Conservation (phyloP, 2,329 filamentous ascomycete species). For the Colletotrichum salicis region DNA sequence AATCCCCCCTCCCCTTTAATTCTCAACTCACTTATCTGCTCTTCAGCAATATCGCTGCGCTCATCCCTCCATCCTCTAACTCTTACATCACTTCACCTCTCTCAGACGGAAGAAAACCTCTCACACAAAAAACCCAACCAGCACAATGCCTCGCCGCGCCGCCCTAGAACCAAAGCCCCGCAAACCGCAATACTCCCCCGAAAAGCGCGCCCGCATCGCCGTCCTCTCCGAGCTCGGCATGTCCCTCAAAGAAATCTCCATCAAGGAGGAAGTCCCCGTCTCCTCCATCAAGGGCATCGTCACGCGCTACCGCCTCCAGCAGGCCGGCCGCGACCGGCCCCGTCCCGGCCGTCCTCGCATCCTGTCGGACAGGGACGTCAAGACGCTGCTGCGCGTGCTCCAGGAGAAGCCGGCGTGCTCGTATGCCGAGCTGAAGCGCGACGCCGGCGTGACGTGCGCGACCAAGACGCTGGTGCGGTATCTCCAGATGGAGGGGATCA, state of each 20-base stretch:
- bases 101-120: neutral
- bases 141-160: slow-evolving; percentile 32
- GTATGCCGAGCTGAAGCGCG: slow-evolving; percentile 32
- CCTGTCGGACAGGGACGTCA: slow-evolving; percentile 33
- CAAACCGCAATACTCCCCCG: slow-evolving; percentile 35
- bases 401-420: slow-evolving; percentile 32
- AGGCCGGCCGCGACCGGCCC: slow-evolving; percentile 33
- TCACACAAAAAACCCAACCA: neutral
- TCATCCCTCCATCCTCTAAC: neutral
- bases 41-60: neutral
- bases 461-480: slow-evolving; percentile 34
- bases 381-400: slow-evolving; percentile 31
- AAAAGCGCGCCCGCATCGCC: slow-evolving; percentile 35
- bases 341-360: slow-evolving; percentile 32
- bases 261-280: slow-evolving; percentile 35
- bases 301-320: slow-evolving; percentile 34
- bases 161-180: slow-evolving; percentile 33
- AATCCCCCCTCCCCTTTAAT: neutral
- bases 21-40: slow-evolving; percentile 8
- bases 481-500: slow-evolving; percentile 34
- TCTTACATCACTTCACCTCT: neutral
- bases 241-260: slow-evolving; percentile 34
- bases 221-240: slow-evolving; percentile 34
- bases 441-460: slow-evolving; percentile 30
- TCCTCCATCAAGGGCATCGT: slow-evolving; percentile 35